These are phyloP conservation scores for Xylariaceae sp. DNA, from an alignment of 2,329 filamentous ascomycete species.

Conservation along the genomic window DNA sequence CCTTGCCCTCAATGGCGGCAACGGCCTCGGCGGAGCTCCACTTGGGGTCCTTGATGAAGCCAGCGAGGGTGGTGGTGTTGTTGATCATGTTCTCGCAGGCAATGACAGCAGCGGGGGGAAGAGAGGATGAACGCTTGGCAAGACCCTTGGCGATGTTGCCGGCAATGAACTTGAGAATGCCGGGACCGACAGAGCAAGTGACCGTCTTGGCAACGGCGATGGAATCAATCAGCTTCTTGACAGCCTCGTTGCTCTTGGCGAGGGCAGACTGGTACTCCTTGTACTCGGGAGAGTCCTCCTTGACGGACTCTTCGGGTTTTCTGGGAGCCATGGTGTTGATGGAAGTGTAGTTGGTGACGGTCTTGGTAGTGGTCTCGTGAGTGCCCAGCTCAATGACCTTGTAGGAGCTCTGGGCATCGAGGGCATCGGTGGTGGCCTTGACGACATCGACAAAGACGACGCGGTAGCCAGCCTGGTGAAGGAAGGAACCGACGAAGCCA, in stretches of 20 bases:
- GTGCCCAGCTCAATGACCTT: conserved; percentile 88
- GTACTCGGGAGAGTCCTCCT: conserved; percentile 71
- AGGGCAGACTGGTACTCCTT: no score
- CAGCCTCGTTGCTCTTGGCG: no score
- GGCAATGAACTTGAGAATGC: conserved; percentile 93
- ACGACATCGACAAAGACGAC: conserved; percentile 96
- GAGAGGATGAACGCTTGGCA: conserved; percentile 62
- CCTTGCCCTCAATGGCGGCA: conserved; percentile 65
- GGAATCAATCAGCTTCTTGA: conserved; percentile 78
- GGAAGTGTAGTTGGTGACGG: conserved; percentile 91
- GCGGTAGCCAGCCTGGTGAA: conserved; percentile 92
- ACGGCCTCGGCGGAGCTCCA: conserved; percentile 68
- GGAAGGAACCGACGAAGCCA: conserved; percentile 85
- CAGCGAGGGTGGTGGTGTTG: conserved; percentile 82
- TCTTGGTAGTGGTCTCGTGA: conserved; percentile 70
- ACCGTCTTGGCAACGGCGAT: conserved; percentile 86
- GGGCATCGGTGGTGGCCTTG: conserved; percentile 71
- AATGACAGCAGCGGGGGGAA: conserved; percentile 79
- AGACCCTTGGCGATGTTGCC: conserved; percentile 94
- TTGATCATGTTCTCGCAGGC: conserved; percentile 98
- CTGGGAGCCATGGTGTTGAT: no score
- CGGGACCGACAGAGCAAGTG: conserved; percentile 95
- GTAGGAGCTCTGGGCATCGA: conserved; percentile 76
- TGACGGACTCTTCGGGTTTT: no score
- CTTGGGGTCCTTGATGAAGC: conserved; percentile 70